Conservation (phyloP, 805 yeast species). For the Ogataea trehalophila region DNA sequence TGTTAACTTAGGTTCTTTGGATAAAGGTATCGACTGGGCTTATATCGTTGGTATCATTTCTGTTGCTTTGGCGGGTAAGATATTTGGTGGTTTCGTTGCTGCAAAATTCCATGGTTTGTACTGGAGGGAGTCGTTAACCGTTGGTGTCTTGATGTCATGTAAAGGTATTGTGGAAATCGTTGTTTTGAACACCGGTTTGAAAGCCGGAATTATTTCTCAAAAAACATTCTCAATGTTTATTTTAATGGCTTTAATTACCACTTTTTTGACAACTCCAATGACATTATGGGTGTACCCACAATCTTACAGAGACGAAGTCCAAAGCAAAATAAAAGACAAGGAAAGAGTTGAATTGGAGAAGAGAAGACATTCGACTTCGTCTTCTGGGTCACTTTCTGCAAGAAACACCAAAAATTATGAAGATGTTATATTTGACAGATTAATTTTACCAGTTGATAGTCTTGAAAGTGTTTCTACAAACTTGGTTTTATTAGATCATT, state of each 20-base stretch:
- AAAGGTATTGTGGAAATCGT: constrained; percentile 86
- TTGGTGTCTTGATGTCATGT: constrained; percentile 81
- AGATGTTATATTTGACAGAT: constrained; percentile 16
- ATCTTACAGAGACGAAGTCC: constrained; percentile 49
- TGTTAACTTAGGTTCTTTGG: constrained; percentile 59
- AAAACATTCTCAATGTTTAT: constrained; percentile 76
- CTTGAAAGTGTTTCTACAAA: constrained; percentile 28
- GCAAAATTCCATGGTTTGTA: constrained; percentile 57
- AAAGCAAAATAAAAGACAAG: constrained; percentile 21
- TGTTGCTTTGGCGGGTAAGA: constrained; percentile 65
- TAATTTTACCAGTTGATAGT: constrained; percentile 24
- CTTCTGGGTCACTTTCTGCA: constrained; percentile 29
- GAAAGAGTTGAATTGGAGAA: constrained; percentile 11
- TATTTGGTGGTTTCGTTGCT: no score
- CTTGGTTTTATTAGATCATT: constrained; percentile 25
- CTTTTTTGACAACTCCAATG: constrained; percentile 77
- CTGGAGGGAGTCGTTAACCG: constrained; percentile 72
- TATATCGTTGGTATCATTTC: constrained; percentile 62
- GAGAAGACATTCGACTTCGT: constrained; percentile 21
- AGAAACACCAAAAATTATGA: constrained; percentile 18
- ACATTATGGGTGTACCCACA: constrained; percentile 59
- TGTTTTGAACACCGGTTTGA: constrained; percentile 68
- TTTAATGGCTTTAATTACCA: constrained; percentile 74
- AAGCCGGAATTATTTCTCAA: constrained; percentile 59
- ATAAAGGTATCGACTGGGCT: constrained; percentile 72